Evolutionary conservation across 108 stramenopile genomes (phyloP).

Genomic region (Nitzschia putrida): DNA sequence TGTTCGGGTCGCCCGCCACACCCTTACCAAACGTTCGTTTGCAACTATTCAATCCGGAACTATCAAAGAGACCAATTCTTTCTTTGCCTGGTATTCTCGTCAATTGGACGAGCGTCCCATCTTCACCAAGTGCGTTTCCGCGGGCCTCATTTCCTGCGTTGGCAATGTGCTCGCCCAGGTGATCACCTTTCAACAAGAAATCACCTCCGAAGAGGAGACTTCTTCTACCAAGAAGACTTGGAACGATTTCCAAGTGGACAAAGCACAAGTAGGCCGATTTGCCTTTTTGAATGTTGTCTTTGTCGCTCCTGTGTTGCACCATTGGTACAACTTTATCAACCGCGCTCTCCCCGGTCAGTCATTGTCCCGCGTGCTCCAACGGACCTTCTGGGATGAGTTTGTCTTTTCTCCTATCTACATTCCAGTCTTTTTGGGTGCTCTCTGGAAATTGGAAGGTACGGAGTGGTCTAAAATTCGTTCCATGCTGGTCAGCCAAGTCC

Average conservation of each 20-base stretch:
- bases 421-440: constrained; percentile 61
- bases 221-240: constrained; percentile 5
- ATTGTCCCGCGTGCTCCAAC: constrained; percentile 38
- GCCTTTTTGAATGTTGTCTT: constrained; percentile 62
- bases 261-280: constrained; percentile 62
- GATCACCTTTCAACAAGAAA: constrained; percentile 19
- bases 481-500: constrained; percentile 24
- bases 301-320: constrained; percentile 80
- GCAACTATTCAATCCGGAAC: background rate
- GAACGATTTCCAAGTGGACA: constrained; percentile 38
- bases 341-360: constrained; percentile 57
- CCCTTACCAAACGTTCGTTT: constrained; percentile 5
- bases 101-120: constrained; percentile 78
- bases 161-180: constrained; percentile 52
- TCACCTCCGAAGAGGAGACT: background rate
- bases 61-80: background rate
- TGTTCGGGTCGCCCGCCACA: no score
- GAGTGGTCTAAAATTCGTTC: constrained; percentile 15
- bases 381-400: constrained; percentile 75
- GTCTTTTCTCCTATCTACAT: constrained; percentile 75
- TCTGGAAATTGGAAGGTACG: constrained; percentile 72
- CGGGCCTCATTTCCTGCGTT: constrained; percentile 63
- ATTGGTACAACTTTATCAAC: constrained; percentile 67
- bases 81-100: constrained; percentile 61
- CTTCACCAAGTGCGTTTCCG: constrained; percentile 69